Percentiles rank a stretch among this genome's conserved stretches.
Evolutionary conservation across 2,329 filamentous ascomycete genomes (phyloP).

Genomic region (Sporothrix globosa): DNA sequence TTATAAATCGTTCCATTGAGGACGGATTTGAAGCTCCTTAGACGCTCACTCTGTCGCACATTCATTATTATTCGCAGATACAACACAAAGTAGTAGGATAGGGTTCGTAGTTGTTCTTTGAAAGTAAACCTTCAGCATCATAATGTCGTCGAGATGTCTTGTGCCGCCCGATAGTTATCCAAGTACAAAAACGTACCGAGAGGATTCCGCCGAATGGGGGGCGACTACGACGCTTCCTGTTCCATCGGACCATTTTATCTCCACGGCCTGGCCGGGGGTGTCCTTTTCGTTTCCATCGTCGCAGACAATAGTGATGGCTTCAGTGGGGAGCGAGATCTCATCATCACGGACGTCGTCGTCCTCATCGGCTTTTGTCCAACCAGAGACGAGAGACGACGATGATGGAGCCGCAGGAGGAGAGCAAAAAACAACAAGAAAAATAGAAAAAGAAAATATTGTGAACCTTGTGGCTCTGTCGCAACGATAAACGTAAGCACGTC

Average conservation of each 20-base stretch:
- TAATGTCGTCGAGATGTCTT: too few species aligned
- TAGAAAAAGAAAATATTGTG: not conserved
- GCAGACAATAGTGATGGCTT: not conserved
- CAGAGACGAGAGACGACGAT: not conserved
- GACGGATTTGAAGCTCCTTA: too few species aligned
- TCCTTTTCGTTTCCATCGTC: not conserved
- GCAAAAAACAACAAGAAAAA: not conserved
- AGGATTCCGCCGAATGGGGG: not conserved
- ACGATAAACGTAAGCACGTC: not conserved
- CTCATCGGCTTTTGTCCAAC: constrained; percentile 15
- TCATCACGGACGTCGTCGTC: constrained; percentile 15
- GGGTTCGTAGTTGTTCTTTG: not conserved
- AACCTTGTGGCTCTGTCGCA: not conserved
- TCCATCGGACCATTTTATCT: not conserved
- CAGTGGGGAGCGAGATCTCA: constrained; percentile 22
- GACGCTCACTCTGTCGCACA: too few species aligned
- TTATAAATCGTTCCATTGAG: too few species aligned
- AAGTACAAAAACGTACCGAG: not conserved
- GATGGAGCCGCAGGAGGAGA: not conserved
- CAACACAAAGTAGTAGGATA: not conserved
- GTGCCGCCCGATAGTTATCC: too few species aligned
- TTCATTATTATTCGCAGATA: too few species aligned
- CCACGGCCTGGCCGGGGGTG: not conserved
- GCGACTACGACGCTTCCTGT: not conserved
- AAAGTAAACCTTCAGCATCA: too few species aligned